Evolutionary conservation across 495 filamentous ascomycete species (phyloP).

Genomic region (Talaromyces ruber): DNA sequence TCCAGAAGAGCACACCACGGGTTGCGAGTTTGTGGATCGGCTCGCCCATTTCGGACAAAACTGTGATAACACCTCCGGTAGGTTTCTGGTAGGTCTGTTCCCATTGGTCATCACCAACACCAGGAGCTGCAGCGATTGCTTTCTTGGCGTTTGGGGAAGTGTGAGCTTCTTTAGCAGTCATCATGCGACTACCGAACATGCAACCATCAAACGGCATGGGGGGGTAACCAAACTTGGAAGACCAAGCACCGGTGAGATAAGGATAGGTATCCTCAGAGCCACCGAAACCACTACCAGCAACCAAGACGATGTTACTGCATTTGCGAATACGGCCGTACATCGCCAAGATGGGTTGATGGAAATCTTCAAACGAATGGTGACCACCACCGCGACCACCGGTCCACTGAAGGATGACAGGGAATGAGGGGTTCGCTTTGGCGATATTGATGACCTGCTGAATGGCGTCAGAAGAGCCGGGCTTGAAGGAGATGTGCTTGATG

Average conservation of each 20-base stretch:
- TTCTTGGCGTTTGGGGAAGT: slow-evolving; percentile 22
- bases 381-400: slow-evolving; percentile 43
- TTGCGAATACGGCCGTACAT: slow-evolving; percentile 37
- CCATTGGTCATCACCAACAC: slow-evolving; percentile 22
- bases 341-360: slow-evolving; percentile 36
- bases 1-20: slow-evolving; percentile 27
- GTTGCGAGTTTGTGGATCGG: slow-evolving; percentile 36
- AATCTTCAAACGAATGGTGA: slow-evolving; percentile 45
- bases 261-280: slow-evolving; percentile 36
- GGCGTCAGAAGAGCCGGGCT: slow-evolving; percentile 35
- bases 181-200: slow-evolving; percentile 40
- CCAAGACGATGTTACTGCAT: slow-evolving; percentile 35
- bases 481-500: slow-evolving; percentile 41
- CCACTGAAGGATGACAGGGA: slow-evolving; percentile 43
- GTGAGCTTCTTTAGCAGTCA: slow-evolving; percentile 37
- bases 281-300: slow-evolving; percentile 43
- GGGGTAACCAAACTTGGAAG: slow-evolving; percentile 26
- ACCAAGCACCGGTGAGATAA: slow-evolving; percentile 39
- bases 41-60: slow-evolving; percentile 34
- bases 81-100: slow-evolving; percentile 16
- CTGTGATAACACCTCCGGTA: slow-evolving; percentile 28
- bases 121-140: slow-evolving; percentile 19
- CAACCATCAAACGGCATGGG: slow-evolving; percentile 43
- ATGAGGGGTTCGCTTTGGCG: slow-evolving; percentile 33
- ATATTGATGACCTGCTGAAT: slow-evolving; percentile 41